Conservation (phyloP, 2,329 filamentous ascomycete genomes). For the Cryphonectria japonica region DNA sequence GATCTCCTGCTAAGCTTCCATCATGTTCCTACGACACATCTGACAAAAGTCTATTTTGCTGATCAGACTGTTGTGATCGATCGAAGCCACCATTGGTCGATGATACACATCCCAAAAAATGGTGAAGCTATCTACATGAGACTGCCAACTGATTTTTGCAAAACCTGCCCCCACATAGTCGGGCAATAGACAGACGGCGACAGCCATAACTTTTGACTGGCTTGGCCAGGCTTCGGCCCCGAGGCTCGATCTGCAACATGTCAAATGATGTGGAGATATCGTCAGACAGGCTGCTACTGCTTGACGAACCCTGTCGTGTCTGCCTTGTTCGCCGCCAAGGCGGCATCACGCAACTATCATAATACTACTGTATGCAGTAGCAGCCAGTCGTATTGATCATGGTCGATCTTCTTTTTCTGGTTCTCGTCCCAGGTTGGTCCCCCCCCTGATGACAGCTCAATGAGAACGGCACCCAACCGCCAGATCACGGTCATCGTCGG, state of each 20-base stretch:
- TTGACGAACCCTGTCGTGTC: not conserved
- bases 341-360: not conserved
- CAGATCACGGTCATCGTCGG: not conserved
- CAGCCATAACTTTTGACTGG: not conserved
- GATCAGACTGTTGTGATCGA: slow-evolving; percentile 6
- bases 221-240: not conserved
- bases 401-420: not conserved
- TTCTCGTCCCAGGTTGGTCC: not conserved
- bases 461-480: not conserved
- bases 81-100: not conserved
- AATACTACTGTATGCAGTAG: not conserved
- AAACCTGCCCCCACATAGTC: not conserved
- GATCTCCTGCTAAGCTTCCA: not conserved
- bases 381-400: not conserved
- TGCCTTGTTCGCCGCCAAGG: not conserved
- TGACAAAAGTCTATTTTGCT: not conserved
- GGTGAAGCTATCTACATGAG: slow-evolving; percentile 4
- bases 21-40: not conserved
- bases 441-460: not conserved
- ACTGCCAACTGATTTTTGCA: slow-evolving; percentile 11
- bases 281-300: not conserved
- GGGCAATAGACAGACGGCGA: not conserved
- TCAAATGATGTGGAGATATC: not conserved
- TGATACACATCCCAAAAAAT: not conserved
- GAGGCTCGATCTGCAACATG: slow-evolving; percentile 2